Conservation (phyloP, 768 basidiomycete species). For the Boletus pseudo-olivaceus region DNA sequence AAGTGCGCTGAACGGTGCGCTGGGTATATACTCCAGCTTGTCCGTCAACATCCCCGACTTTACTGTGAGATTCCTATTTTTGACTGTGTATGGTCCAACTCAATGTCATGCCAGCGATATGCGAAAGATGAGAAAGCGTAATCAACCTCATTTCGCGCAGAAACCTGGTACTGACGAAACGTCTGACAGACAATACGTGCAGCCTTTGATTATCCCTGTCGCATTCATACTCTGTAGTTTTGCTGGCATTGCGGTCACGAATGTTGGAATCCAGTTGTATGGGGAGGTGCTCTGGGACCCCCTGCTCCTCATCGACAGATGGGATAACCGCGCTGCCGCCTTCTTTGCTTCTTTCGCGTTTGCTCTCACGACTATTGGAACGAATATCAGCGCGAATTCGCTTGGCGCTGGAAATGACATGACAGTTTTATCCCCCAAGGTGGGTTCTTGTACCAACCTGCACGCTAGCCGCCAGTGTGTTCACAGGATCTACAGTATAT, state of each 20-base stretch:
- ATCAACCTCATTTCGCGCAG: neutral
- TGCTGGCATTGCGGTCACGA: slow-evolving; percentile 77
- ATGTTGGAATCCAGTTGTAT: slow-evolving; percentile 60
- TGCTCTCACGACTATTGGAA: slow-evolving; percentile 34
- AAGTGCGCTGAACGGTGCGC: slow-evolving; percentile 66
- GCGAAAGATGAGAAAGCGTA: slow-evolving; percentile 51
- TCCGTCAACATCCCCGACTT: slow-evolving; percentile 86
- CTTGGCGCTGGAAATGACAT: slow-evolving; percentile 80
- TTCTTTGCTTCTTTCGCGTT: slow-evolving; percentile 83
- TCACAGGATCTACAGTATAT: slow-evolving; percentile 31
- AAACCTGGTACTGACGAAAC: slow-evolving; percentile 2
- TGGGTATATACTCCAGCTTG: slow-evolving; percentile 71
- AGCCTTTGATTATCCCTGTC: slow-evolving; percentile 70
- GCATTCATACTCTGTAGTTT: slow-evolving; percentile 77
- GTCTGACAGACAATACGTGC: slow-evolving; percentile 60
- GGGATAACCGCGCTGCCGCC: slow-evolving; percentile 82
- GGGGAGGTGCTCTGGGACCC: slow-evolving; percentile 58
- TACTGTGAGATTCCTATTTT: slow-evolving; percentile 38
- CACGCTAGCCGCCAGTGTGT: neutral
- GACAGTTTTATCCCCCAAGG: slow-evolving; percentile 66
- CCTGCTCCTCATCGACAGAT: slow-evolving; percentile 66
- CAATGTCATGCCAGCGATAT: slow-evolving; percentile 50
- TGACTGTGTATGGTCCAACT: neutral
- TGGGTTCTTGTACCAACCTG: slow-evolving; percentile 34
- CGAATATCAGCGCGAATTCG: slow-evolving; percentile 59